phyloP scores from a whole-genome alignment of 2,329 filamentous ascomycete genomes.

The Emericellopsis atlantica region DNA sequence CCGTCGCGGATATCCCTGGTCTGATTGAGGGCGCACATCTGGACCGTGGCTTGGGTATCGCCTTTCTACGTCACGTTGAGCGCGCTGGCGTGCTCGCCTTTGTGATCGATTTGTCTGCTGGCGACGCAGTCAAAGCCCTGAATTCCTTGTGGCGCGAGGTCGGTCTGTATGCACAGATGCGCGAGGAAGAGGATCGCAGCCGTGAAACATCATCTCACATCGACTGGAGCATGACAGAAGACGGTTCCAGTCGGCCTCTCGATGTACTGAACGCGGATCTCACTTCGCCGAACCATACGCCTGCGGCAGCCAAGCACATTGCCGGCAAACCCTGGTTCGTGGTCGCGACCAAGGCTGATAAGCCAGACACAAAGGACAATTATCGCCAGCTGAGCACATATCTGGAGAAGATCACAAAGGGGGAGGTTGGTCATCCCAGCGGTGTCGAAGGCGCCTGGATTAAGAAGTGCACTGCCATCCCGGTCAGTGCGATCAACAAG shows the following conservation, averaged over 20 bases:
- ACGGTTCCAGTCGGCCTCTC: not conserved
- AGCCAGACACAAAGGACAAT: constrained; percentile 66
- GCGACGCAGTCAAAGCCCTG: constrained; percentile 67
- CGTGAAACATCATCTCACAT: constrained; percentile 44
- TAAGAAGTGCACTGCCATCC: constrained; percentile 57
- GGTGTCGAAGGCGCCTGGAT: constrained; percentile 44
- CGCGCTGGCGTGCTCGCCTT: constrained; percentile 88
- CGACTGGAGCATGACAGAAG: constrained; percentile 36
- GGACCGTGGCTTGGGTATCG: constrained; percentile 80
- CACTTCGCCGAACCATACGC: constrained; percentile 3
- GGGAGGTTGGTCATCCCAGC: constrained; percentile 60
- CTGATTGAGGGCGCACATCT: constrained; percentile 86
- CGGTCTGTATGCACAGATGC: constrained; percentile 67
- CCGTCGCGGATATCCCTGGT: constrained; percentile 90
- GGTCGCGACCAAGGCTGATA: constrained; percentile 83
- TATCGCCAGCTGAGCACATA: constrained; percentile 60
- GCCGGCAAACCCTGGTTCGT: constrained; percentile 96
- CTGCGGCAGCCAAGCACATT: constrained; percentile 45
- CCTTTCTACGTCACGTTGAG: constrained; percentile 89
- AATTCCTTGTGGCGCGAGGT: constrained; percentile 85
- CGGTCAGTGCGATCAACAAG: constrained; percentile 79
- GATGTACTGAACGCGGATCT: constrained; percentile 7
- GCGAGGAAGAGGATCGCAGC: constrained; percentile 60
- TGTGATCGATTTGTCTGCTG: constrained; percentile 73
- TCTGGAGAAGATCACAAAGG: constrained; percentile 50